phyloP scores from a whole-genome alignment of 306 rosid genomes.

The Lupinus albus region DNA sequence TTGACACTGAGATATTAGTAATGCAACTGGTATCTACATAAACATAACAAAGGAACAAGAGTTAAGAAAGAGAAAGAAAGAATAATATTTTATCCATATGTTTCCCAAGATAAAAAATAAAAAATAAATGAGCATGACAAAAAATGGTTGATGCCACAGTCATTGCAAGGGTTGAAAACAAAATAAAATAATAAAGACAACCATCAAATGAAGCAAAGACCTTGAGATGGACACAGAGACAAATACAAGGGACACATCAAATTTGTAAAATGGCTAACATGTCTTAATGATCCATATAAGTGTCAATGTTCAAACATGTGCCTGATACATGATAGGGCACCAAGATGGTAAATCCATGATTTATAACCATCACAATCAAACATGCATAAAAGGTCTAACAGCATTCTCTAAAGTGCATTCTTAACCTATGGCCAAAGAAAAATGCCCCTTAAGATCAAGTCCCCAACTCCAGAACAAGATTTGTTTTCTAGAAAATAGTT shows the following conservation, averaged over 20 bases:
- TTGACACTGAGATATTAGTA: slow-evolving; percentile 71
- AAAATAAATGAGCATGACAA: not conserved
- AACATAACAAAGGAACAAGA: slow-evolving; percentile 12
- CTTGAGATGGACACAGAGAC: not conserved
- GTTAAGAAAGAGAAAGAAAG: slow-evolving; percentile 18
- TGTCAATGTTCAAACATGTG: not conserved
- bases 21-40: slow-evolving; percentile 75
- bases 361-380: not conserved
- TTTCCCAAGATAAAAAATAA: not conserved
- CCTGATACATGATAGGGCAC: not conserved
- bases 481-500: not conserved
- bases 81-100: no score
- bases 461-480: not conserved
- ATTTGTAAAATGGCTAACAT: not conserved
- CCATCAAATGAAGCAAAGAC: not conserved
- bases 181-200: slow-evolving; percentile 17
- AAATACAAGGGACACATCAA: not conserved
- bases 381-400: slow-evolving; percentile 15
- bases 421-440: not conserved
- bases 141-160: not conserved
- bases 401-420: not conserved
- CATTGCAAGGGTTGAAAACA: slow-evolving; percentile 28
- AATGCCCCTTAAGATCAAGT: not conserved
- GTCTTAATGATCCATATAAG: not conserved
- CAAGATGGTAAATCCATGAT: not conserved